Evolutionary conservation across 2,329 filamentous ascomycete genomes (phyloP).

Genomic region (Hymenoscyphus occultus): DNA sequence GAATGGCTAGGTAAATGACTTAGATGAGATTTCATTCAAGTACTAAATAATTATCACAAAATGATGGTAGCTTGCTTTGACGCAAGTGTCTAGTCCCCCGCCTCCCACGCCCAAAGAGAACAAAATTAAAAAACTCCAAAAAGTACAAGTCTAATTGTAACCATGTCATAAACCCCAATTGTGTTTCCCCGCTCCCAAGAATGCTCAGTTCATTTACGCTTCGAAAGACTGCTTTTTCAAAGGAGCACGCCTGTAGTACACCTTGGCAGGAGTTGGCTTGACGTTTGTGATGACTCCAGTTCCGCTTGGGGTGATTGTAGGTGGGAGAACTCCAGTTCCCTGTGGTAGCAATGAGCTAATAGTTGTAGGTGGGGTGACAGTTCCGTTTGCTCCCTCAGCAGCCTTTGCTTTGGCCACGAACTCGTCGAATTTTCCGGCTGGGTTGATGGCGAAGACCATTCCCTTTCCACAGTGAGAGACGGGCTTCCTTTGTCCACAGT

Average conservation of each 20-base stretch:
- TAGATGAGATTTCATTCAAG: conserved; percentile 3
- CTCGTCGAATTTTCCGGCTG: conserved; percentile 24
- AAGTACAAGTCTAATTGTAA: neutral
- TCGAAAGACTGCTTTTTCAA: neutral
- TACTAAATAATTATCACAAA: conserved; percentile 1
- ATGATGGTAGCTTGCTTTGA: neutral
- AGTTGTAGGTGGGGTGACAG: neutral
- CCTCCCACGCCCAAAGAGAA: neutral
- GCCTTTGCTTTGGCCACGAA: conserved; percentile 18
- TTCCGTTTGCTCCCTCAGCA: neutral
- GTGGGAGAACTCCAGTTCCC: conserved; percentile 2
- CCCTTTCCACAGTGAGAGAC: conserved; percentile 28
- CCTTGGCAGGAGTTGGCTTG: neutral
- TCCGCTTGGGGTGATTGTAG: neutral
- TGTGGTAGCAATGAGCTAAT: neutral
- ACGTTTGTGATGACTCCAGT: neutral
- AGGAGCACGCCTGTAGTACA: neutral
- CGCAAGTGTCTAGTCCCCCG: neutral
- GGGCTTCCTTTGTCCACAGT: conserved; percentile 33
- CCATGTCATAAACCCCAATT: neutral
- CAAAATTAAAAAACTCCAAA: neutral
- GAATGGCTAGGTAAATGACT: neutral
- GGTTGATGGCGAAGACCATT: conserved; percentile 34
- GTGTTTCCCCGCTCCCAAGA: neutral
- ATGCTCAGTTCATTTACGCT: neutral